Evolutionary conservation across 2,329 filamentous ascomycete genomes (phyloP).

Genomic region (Fusarium metavorans): DNA sequence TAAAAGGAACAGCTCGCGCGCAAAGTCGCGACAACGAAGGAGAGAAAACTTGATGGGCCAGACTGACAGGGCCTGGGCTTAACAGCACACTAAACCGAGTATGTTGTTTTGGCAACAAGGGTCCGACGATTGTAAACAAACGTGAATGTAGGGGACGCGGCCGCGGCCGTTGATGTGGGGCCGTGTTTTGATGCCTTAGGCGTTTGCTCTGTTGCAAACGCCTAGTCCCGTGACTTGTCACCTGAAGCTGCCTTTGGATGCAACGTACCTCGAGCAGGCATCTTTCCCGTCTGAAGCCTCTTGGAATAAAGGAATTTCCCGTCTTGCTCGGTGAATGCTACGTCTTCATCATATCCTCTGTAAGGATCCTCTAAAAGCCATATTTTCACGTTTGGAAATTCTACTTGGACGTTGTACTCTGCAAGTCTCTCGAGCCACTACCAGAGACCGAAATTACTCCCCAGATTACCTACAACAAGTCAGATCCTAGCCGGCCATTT

Average conservation of each 20-base stretch:
- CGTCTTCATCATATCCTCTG: not conserved
- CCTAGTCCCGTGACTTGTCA: constrained; percentile 30
- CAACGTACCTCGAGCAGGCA: not conserved
- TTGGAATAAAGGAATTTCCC: not conserved
- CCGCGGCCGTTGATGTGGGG: constrained; percentile 40
- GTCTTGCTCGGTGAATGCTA: not conserved
- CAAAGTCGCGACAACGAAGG: constrained; percentile 42
- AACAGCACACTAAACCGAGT: constrained; percentile 32
- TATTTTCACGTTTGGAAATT: not conserved
- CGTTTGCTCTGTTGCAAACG: not conserved
- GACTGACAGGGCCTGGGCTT: constrained; percentile 38
- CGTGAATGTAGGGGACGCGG: constrained; percentile 40
- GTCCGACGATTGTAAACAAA: constrained; percentile 47
- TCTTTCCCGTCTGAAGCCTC: not conserved
- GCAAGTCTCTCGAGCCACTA: not conserved
- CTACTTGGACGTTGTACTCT: not conserved
- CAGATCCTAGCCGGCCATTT: constrained; percentile 3
- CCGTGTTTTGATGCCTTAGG: constrained; percentile 41
- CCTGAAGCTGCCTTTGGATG: constrained; percentile 11
- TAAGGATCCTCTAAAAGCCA: not conserved
- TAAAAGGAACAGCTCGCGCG: constrained; percentile 36
- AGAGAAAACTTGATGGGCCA: constrained; percentile 41
- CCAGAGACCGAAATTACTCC: constrained; percentile 8
- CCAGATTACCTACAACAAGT: constrained; percentile 5
- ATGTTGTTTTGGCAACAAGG: constrained; percentile 46